These are phyloP conservation scores for Ophiostoma australiae DNA, from an alignment of 2,329 filamentous ascomycete genomes.

Conservation along the genomic window DNA sequence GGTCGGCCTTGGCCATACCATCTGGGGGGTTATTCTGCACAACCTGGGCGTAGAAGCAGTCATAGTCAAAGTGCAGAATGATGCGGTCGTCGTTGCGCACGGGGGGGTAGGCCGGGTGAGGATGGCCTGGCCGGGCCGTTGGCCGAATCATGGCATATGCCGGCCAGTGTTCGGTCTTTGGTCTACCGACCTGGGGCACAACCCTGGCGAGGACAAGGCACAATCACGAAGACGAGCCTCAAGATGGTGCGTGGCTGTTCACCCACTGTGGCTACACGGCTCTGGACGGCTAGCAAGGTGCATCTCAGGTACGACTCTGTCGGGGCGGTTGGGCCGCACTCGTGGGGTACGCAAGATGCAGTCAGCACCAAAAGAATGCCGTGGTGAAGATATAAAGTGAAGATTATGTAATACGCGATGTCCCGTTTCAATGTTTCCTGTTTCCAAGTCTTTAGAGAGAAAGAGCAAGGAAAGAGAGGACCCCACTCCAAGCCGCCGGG, in stretches of 20 bases:
- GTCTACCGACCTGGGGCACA: neutral
- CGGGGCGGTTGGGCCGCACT: neutral
- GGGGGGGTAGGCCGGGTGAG: neutral
- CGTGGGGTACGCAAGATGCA: neutral
- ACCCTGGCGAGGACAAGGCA: neutral
- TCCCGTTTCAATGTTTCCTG: neutral
- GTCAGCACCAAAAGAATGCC: neutral
- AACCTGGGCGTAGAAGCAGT: slow-evolving; percentile 92
- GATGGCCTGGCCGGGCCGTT: neutral
- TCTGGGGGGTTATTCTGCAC: slow-evolving; percentile 66
- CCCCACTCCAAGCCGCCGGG: neutral
- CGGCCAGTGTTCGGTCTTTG: neutral
- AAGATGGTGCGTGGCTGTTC: neutral
- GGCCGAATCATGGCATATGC: neutral
- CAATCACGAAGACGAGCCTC: neutral
- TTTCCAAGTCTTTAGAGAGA: no score
- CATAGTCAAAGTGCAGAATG: slow-evolving; percentile 80
- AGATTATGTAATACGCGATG: neutral
- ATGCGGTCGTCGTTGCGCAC: slow-evolving; percentile 57
- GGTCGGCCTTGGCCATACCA: slow-evolving; percentile 26
- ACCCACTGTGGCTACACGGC: neutral
- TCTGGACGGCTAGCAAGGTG: neutral
- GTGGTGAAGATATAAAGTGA: neutral
- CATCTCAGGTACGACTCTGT: neutral
- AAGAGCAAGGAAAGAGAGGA: neutral